These are phyloP conservation scores for Didymosphaeria variabile DNA, from an alignment of 2,329 filamentous ascomycete species.

Conservation along the genomic window DNA sequence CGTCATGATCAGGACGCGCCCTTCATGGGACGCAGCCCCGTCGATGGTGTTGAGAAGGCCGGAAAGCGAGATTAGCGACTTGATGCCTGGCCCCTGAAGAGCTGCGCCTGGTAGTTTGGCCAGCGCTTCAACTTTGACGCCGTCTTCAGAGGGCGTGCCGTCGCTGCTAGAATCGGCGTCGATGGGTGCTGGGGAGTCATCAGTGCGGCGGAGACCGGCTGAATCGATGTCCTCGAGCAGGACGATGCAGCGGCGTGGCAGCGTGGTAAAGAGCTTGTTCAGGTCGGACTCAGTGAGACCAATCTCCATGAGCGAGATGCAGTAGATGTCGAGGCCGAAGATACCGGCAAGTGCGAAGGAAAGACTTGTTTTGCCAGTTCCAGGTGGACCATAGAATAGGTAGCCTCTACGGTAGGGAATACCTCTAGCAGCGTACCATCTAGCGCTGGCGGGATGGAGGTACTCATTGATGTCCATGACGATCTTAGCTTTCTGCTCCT, in stretches of 20 bases:
- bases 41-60: constrained; percentile 86
- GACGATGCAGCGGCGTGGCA: constrained; percentile 57
- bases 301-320: constrained; percentile 67
- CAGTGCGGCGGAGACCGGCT: constrained; percentile 54
- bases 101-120: constrained; percentile 21
- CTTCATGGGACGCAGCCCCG: constrained; percentile 81
- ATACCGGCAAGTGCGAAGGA: constrained; percentile 56
- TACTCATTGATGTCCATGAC: constrained; percentile 81
- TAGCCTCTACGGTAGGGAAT: constrained; percentile 89
- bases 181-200: constrained; percentile 26
- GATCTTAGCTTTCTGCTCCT: constrained; percentile 70
- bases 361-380: constrained; percentile 75
- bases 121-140: constrained; percentile 24
- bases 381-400: constrained; percentile 80
- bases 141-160: constrained; percentile 23
- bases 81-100: constrained; percentile 23
- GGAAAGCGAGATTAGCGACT: constrained; percentile 73
- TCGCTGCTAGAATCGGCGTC: constrained; percentile 11
- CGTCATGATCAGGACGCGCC: constrained; percentile 82
- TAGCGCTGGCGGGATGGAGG: constrained; percentile 72
- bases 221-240: constrained; percentile 60
- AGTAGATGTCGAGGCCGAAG: constrained; percentile 58
- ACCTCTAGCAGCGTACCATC: constrained; percentile 83
- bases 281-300: constrained; percentile 75
- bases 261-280: constrained; percentile 53